phyloP scores from a whole-genome alignment of 495 filamentous ascomycete genomes.

The Aspergillus funiculosus region DNA sequence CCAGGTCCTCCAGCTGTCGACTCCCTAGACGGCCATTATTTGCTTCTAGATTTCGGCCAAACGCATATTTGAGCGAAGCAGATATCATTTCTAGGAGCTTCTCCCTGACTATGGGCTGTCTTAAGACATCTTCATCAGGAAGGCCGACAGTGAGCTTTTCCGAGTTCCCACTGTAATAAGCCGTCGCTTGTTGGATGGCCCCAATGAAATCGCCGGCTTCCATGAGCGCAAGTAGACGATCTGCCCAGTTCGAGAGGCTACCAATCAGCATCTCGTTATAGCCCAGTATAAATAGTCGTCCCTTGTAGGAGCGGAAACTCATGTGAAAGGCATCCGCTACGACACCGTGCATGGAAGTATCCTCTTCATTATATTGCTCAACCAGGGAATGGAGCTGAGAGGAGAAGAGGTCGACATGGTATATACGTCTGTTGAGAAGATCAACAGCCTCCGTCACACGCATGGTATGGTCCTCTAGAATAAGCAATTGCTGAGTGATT shows the following conservation, averaged over 20 bases:
- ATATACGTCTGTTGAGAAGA: constrained; percentile 84
- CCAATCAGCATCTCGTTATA: constrained; percentile 87
- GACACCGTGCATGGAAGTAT: constrained; percentile 86
- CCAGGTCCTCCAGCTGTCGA: constrained; percentile 67
- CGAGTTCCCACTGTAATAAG: constrained; percentile 81
- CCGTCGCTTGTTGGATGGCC: constrained; percentile 83
- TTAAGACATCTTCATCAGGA: constrained; percentile 70
- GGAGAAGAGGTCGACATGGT: constrained; percentile 83
- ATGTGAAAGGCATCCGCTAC: constrained; percentile 97
- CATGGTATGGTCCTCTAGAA: constrained; percentile 84
- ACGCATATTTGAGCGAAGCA: constrained; percentile 86
- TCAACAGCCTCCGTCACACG: constrained; percentile 91
- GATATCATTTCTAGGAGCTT: constrained; percentile 91
- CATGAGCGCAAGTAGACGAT: constrained; percentile 91
- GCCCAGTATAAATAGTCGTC: constrained; percentile 83
- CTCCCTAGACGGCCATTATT: constrained; percentile 45
- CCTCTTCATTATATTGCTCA: constrained; percentile 81
- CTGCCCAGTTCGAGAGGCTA: constrained; percentile 95
- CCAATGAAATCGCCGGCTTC: constrained; percentile 89
- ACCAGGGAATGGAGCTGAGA: constrained; percentile 76
- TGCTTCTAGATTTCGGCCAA: constrained; percentile 54
- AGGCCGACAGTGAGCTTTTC: constrained; percentile 91
- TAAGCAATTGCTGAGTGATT: constrained; percentile 85
- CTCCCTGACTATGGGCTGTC: constrained; percentile 80
- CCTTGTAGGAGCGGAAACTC: constrained; percentile 94